Evolutionary conservation across 2,329 filamentous ascomycete species (phyloP).

Genomic region (Ampelomyces quisqualis): DNA sequence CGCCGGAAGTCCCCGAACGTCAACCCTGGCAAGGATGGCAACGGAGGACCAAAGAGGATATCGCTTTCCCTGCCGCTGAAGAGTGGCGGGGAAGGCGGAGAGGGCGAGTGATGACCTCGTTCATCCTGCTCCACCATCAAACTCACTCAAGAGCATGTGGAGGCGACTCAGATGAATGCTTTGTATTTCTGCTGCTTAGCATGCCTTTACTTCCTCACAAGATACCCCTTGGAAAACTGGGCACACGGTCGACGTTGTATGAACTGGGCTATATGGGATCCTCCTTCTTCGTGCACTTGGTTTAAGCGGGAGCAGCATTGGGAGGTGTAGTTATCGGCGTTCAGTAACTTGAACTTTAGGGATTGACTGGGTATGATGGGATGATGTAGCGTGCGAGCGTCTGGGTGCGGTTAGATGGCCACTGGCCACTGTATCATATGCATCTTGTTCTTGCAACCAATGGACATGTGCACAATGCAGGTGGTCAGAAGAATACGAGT

Average conservation of each 20-base stretch:
- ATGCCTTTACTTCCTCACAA: conserved; percentile 31
- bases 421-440: conserved; percentile 27
- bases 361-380: conserved; percentile 12
- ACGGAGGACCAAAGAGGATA: conserved; percentile 45
- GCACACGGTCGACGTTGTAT: conserved; percentile 33
- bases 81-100: conserved; percentile 35
- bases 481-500: not conserved
- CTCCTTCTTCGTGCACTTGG: conserved; percentile 22
- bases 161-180: conserved; percentile 9
- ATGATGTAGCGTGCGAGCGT: conserved; percentile 19
- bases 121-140: not conserved
- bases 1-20: conserved; percentile 48
- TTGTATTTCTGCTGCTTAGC: conserved; percentile 27
- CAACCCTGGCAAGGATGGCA: conserved; percentile 47
- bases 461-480: conserved; percentile 3
- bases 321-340: conserved; percentile 31
- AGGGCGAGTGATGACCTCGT: conserved; percentile 29
- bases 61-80: conserved; percentile 45
- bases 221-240: conserved; percentile 40
- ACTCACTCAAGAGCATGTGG: conserved; percentile 10
- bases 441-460: conserved; percentile 9
- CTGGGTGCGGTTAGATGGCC: conserved; percentile 8
- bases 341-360: conserved; percentile 14
- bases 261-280: conserved; percentile 29
- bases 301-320: conserved; percentile 29